Base-by-base conservation (phyloP, 495 filamentous ascomycete genomes). In the Aspergillus kassunensis region DNA sequence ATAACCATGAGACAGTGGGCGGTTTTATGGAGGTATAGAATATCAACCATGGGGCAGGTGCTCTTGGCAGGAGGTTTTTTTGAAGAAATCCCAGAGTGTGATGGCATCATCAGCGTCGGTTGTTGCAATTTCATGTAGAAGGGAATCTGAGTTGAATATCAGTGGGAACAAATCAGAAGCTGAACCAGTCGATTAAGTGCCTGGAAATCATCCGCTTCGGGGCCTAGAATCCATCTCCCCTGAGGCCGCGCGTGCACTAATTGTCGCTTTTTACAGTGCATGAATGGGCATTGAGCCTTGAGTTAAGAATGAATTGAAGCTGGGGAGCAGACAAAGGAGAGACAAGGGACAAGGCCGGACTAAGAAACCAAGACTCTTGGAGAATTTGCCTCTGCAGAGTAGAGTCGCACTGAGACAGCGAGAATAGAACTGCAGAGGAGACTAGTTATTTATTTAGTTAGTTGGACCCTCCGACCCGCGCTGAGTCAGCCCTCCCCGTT, bases 151-250 rank as follows among this genome's bases (percentile, higher is more conserved):
- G 49, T 50, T 33, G 59, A 48, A 49, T 15, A 44, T 46, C 42
- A 43, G 50, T 41, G 50, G 39, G 53, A 53, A 44, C 59, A 56
- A 62, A 62, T 62, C 53, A 62, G 33, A 58, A 29, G 45, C 21
- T 30, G 50, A 49, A 19, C 53, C 51, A 43, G 44, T 46, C 51
- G 47, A 42, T 45, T 40, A 47, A 40, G 44, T 35, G 44, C 37
- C 41, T 51, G 29, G 31, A 20, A 53, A 64, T 58, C 65, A 57
- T 56, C 62, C 62, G 61, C 62, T 65, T 66, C 44, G 52, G 62
- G 66, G 59, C 53, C 64, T 58, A 60, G 63, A 68, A 60, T 52
- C 49, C 21, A 46, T 36, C 39, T 45, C 53, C 58, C 57, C 54
- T 53, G 33, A 21, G 34, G 60, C 59, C 62, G 56, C 63, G 65